phyloP scores from a whole-genome alignment of 148 eudicot genomes.

The Nyssa sinensis region DNA sequence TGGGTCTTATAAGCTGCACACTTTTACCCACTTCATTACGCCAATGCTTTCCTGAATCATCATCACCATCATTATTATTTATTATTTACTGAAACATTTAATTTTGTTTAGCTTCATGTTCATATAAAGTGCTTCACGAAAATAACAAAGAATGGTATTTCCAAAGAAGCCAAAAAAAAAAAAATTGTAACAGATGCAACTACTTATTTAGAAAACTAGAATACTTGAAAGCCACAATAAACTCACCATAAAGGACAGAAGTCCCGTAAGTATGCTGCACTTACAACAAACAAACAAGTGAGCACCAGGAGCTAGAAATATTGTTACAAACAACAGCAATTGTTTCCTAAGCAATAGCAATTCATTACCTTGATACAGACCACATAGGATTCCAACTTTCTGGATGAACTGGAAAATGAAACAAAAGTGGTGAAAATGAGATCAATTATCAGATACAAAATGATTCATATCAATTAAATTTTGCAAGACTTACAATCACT shows the following conservation, averaged over 20 bases:
- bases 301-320: constrained; percentile 21
- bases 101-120: no score
- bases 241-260: constrained; percentile 98
- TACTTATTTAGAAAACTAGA: background rate
- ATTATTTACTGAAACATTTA: no score
- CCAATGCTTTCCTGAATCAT: no score
- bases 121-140: background rate
- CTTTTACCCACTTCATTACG: background rate
- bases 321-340: background rate
- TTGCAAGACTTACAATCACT: constrained; percentile 74
- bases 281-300: constrained; percentile 25
- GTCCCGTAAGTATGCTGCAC: constrained; percentile 94
- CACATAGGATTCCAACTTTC: constrained; percentile 99
- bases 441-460: background rate
- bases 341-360: constrained; percentile 9
- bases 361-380: constrained; percentile 92
- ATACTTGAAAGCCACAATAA: constrained; percentile 1
- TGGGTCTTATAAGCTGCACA: background rate
- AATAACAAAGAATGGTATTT: no score
- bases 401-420: constrained; percentile 72
- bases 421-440: constrained; percentile 14
- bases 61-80: no score
- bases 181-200: background rate
- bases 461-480: background rate
- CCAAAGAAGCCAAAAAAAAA: background rate